Evolutionary conservation across 164 flowering plant species (phyloP).

Genomic region (Macadamia integrifolia): DNA sequence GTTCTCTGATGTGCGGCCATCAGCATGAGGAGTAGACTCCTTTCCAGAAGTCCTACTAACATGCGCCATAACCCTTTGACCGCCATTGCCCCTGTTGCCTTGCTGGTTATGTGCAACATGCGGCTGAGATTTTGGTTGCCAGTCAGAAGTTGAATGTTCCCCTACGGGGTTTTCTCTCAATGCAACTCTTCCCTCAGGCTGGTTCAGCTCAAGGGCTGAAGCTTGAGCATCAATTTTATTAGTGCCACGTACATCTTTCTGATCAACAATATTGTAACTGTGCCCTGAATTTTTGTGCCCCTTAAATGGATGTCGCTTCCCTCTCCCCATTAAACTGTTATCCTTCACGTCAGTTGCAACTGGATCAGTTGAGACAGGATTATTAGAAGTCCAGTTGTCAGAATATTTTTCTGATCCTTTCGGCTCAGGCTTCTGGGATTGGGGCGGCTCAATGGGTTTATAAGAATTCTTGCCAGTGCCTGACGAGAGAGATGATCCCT

Average conservation of each 20-base stretch:
- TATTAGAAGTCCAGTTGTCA: constrained; percentile 31
- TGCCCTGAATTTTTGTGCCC: constrained; percentile 30
- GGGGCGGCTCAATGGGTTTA: constrained; percentile 24
- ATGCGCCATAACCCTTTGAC: constrained; percentile 27
- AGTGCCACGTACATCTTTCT: constrained; percentile 23
- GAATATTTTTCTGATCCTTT: constrained; percentile 25
- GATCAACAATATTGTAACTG: constrained; percentile 24
- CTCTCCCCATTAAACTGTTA: constrained; percentile 39
- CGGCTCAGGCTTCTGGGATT: constrained; percentile 25
- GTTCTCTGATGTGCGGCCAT: constrained; percentile 13
- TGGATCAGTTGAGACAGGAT: constrained; percentile 18
- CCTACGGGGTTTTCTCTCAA: constrained; percentile 35
- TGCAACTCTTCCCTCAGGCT: constrained; percentile 29
- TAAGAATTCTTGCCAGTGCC: constrained; percentile 22
- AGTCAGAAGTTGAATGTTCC: constrained; percentile 50
- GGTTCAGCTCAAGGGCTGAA: constrained; percentile 27
- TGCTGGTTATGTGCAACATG: constrained; percentile 25
- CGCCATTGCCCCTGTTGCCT: constrained; percentile 29
- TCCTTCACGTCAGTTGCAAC: constrained; percentile 32
- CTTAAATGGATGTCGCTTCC: constrained; percentile 41
- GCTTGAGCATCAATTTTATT: constrained; percentile 20
- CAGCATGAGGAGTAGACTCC: constrained; percentile 26
- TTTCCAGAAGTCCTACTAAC: constrained; percentile 22
- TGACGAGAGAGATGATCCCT: constrained; percentile 20
- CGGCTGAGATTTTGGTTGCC: constrained; percentile 76